Percentiles rank a stretch among this genome's conserved stretches.
Conservation (phyloP, 148 eudicot genomes). For the Cornus florida region DNA sequence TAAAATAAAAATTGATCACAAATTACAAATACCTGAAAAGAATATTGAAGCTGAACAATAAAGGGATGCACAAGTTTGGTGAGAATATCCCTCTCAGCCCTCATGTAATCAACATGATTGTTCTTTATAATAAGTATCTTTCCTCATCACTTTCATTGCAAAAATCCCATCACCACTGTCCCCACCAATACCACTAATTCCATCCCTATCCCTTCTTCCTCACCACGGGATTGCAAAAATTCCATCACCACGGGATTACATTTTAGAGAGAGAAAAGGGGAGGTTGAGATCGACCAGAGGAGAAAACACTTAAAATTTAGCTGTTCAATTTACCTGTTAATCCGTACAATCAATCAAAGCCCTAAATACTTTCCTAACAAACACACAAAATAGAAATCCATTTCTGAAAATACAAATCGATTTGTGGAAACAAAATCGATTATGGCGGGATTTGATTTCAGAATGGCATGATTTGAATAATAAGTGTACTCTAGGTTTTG, state of each 20-base stretch:
- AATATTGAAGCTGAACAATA: constrained; percentile 83
- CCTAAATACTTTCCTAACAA: no score
- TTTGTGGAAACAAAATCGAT: no score
- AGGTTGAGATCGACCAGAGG: background rate
- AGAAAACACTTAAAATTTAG: no score
- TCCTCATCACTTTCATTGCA: constrained; percentile 92
- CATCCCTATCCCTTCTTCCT: constrained; percentile 47
- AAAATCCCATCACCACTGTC: constrained; percentile 58
- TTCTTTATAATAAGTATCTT: constrained; percentile 80
- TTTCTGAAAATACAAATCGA: no score
- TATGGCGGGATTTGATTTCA: no score
- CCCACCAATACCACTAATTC: constrained; percentile 15
- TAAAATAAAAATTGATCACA: no score
- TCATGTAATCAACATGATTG: constrained; percentile 93
- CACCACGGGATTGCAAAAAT: constrained; percentile 41
- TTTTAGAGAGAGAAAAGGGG: background rate
- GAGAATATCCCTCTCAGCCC: constrained; percentile 92
- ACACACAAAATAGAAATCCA: no score
- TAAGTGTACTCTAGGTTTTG: no score
- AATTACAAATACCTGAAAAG: constrained; percentile 62
- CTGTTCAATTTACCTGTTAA: no score
- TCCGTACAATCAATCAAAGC: no score
- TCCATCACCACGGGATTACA: constrained; percentile 24
- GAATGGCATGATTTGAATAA: no score
- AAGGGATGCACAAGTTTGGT: constrained; percentile 88